Percentiles rank a stretch among this genome's conserved stretches.
phyloP scores from a whole-genome alignment of 2,329 filamentous ascomycete species.

The Hypomyces rosellus region DNA sequence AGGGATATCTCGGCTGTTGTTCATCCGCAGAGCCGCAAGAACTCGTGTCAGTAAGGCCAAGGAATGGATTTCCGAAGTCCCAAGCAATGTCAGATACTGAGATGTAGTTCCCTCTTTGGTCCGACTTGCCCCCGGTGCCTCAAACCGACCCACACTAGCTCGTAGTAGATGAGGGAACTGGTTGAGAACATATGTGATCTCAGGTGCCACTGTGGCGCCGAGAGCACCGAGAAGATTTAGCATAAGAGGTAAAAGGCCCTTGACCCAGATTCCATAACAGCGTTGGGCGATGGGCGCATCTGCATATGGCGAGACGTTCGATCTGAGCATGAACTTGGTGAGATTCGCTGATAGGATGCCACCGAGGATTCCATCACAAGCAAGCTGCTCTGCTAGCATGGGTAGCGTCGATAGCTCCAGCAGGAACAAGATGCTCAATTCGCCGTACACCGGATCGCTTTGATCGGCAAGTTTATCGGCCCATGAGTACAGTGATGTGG shows the following conservation, averaged over 20 bases:
- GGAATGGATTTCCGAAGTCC: conserved; percentile 72
- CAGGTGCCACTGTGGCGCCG: conserved; percentile 72
- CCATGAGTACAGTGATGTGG: conserved; percentile 88
- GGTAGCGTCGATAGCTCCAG: conserved; percentile 80
- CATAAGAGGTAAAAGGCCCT: conserved; percentile 79
- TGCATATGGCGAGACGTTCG: conserved; percentile 71
- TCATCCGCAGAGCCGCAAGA: conserved; percentile 57
- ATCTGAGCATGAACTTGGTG: conserved; percentile 66
- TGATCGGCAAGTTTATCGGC: conserved; percentile 72
- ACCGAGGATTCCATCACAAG: conserved; percentile 75
- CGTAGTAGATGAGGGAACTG: conserved; percentile 76
- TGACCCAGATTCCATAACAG: conserved; percentile 84
- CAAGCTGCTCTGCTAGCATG: conserved; percentile 79
- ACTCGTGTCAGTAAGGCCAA: conserved; percentile 71
- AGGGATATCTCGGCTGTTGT: conserved; percentile 66
- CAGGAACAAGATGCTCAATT: conserved; percentile 83
- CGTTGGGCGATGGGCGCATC: conserved; percentile 60
- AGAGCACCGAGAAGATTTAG: conserved; percentile 82
- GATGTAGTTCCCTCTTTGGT: conserved; percentile 43
- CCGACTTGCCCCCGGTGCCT: conserved; percentile 50
- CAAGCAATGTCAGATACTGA: conserved; percentile 64
- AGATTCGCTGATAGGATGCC: conserved; percentile 75
- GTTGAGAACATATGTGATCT: conserved; percentile 82
- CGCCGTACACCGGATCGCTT: conserved; percentile 85
- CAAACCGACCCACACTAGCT: conserved; percentile 66